phyloP scores from a whole-genome alignment of 1,284 basidiomycete genomes.

The Trichosporon inkin region DNA sequence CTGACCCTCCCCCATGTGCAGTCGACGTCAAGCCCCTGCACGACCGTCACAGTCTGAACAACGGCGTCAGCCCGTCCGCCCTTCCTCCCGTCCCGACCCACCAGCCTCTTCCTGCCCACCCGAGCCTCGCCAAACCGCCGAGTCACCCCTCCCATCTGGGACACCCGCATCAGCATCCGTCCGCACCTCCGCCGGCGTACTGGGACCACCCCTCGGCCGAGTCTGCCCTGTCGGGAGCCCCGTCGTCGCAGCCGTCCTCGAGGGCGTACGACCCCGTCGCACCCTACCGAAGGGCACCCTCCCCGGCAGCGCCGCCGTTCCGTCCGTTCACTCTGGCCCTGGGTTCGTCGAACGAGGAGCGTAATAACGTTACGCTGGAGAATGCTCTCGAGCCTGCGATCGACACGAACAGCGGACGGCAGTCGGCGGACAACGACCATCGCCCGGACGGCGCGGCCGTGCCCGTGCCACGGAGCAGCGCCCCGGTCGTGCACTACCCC shows the following conservation, averaged over 20 bases:
- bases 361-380: conserved; percentile 3
- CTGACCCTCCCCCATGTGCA: background rate
- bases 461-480: background rate
- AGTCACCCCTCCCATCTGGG: background rate
- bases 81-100: background rate
- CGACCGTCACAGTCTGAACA: background rate
- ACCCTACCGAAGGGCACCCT: background rate
- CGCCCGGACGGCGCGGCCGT: background rate
- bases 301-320: conserved; percentile 1
- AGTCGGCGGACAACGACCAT: background rate
- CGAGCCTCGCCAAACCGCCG: background rate
- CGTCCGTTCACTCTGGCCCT: conserved; percentile 3
- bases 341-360: background rate
- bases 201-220: conserved; percentile 7
- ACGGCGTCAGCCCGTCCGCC: background rate
- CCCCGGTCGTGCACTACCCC: background rate
- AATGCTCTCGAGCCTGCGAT: background rate
- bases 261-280: conserved; percentile 5
- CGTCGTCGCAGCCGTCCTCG: background rate
- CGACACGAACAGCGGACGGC: background rate
- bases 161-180: background rate
- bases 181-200: background rate
- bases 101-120: background rate
- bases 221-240: background rate
- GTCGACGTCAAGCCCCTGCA: conserved; percentile 2